Evolutionary conservation across 1,284 basidiomycete species (phyloP), one percentile per base, ranked within the genome.

Genomic region (Vanrija humicola): DNA sequence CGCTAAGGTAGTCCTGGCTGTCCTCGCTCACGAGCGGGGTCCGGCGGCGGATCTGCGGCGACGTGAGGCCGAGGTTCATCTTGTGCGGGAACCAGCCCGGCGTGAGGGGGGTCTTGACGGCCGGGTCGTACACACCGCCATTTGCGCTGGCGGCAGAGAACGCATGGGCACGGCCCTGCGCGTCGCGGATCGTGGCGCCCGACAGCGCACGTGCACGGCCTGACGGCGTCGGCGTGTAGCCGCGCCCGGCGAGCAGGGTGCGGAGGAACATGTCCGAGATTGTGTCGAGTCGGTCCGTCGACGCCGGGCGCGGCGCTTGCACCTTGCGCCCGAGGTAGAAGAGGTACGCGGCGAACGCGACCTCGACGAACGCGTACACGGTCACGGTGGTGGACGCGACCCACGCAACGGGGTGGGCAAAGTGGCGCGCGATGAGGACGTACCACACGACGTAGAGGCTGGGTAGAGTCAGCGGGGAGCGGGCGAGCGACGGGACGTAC

Each of bases 321-420:
- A 89, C 79, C 54, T 77, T 76, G 44, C 70, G 75, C 29, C 81
- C 79, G 39, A 91, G 81, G 58, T 80, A 77, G 56, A 77, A 77
- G 66, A 89, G 82, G 72, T 89, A 86, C 43, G 90, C 68, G 58
- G 86, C 86, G 76, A 94, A 95, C 57, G 85, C 69, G n/a, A 68
- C 64, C 52, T 75, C 73, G 45, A 63, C 62, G 8, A 64, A 46
- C 4, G 71, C 63, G 53, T 68, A 75, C 2, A 58, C 62, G 6
- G 70, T 72, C 40, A 72, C 61, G 6, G 64, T 46, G 18, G 59
- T 63, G 2, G 59, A 57, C 3, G 25, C 40, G 9, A 16, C 21
- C 40, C 40, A 43, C 43, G 25, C 21, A 5, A 45, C 15, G 21
- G 26, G 38, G 25, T 29, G 46, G 9, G 43, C 14, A 6, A 67